Base-by-base conservation (phyloP, 2,329 filamentous ascomycete genomes). In the Cercospora canescens region DNA sequence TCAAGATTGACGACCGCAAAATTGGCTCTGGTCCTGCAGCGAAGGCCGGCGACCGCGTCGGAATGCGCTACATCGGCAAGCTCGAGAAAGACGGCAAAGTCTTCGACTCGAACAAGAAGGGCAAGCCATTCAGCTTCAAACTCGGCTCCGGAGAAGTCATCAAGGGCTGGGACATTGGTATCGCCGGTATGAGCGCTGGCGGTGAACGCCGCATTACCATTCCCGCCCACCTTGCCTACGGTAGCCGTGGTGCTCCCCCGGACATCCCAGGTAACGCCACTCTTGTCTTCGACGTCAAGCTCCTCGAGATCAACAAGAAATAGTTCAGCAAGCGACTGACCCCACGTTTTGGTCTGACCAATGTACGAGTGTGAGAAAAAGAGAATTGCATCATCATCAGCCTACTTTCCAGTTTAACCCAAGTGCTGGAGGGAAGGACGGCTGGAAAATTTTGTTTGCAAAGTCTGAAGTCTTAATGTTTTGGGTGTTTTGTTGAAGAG, bases 1-100 rank as follows among this genome's bases (percentile, higher is more conserved):
- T 99, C 69, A 96, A 89, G 72, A 85, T 99, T 72, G 95, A 99
- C 75, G 95, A 99, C 85, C 94, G 94, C 85, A 98, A 97, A 85
- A 78, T 92, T 70, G 95, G 95, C 67, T 88, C 87, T 71, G 95
- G 95, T 73, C 89, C 91, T 70, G 88, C 87, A 63, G 93, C 90
- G 70, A 98, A 98, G 90, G 90, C 89, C 76, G 94, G 95, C 70
- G 91, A 96, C 84, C 91, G 88, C 72, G 90, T 99, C 69, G 89
- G 93, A 76, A 95, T 99, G 88, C 89, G 95, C 77, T 99, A 99
- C 84, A 98, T 99, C 75, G 95, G 95, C 81, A 99, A 99, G 87
- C 91, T 85, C 63, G 69, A 95, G 69, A 87, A 90, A 77, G 91
- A 96, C 81, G 93, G 93, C 81, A 96, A 97, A 84, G 89, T 96